Conservation (phyloP, 352 stramenopile genomes). For the Blastocystis sp. region DNA sequence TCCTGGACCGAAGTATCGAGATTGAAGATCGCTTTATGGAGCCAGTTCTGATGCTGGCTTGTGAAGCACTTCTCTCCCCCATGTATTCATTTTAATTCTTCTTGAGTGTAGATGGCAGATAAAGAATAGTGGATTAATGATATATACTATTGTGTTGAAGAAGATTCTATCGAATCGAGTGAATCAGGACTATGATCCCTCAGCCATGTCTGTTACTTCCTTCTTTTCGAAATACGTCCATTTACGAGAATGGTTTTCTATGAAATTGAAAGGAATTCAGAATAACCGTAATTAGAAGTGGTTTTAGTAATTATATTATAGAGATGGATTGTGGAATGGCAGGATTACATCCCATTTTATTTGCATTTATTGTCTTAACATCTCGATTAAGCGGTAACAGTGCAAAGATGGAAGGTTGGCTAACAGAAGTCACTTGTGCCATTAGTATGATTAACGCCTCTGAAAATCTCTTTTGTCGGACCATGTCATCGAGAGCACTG, state of each 20-base stretch:
- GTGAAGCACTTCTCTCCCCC: not conserved
- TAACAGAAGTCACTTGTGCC: not conserved
- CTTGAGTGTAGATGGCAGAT: slow-evolving; percentile 9
- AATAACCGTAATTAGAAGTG: not conserved
- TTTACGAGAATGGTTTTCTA: slow-evolving; percentile 12
- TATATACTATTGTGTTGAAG: slow-evolving; percentile 55
- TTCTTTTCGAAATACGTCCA: slow-evolving; percentile 39
- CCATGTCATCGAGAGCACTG: slow-evolving; percentile 19
- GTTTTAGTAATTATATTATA: not conserved
- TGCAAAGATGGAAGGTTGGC: not conserved
- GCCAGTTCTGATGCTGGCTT: slow-evolving; percentile 42
- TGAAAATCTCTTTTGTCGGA: slow-evolving; percentile 54
- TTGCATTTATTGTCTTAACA: slow-evolving; percentile 48
- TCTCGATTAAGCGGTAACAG: slow-evolving; percentile 27
- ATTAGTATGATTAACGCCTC: not conserved
- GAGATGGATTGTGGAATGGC: not conserved
- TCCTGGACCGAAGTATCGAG: slow-evolving; percentile 15
- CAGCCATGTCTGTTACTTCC: not conserved
- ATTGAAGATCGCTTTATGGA: slow-evolving; percentile 43
- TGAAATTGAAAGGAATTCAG: not conserved
- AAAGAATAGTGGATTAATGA: slow-evolving; percentile 59
- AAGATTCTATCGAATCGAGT: slow-evolving; percentile 35
- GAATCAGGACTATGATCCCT: not conserved
- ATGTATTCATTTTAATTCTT: not conserved
- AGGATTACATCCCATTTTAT: slow-evolving; percentile 30